Evolutionary conservation across 352 stramenopile genomes (phyloP).

Genomic region (Phytophthora citrophthora): DNA sequence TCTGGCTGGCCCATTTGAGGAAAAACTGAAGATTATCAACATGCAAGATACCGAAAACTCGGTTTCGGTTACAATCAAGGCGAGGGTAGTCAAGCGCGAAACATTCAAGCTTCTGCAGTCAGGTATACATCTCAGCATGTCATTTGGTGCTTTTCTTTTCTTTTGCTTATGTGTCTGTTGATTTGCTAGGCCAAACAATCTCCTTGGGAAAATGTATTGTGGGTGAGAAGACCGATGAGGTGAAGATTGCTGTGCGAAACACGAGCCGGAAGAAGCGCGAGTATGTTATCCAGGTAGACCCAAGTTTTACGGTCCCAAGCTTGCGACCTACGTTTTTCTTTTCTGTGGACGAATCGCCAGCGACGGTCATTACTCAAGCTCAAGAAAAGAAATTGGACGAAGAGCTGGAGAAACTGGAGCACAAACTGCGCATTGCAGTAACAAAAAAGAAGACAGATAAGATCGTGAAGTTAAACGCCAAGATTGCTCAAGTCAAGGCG

Average conservation of each 20-base stretch:
- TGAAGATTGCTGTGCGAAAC: constrained; percentile 89
- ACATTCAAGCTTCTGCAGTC: constrained; percentile 91
- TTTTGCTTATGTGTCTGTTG: constrained; percentile 7
- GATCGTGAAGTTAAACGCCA: constrained; percentile 84
- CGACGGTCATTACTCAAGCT: constrained; percentile 85
- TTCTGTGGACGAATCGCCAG: constrained; percentile 81
- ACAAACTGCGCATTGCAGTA: constrained; percentile 88
- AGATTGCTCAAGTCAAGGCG: constrained; percentile 83
- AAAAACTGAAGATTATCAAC: constrained; percentile 91
- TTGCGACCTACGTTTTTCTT: constrained; percentile 87
- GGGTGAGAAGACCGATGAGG: constrained; percentile 81
- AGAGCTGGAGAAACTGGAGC: constrained; percentile 90
- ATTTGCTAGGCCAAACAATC: constrained; percentile 71
- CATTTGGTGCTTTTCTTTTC: neutral
- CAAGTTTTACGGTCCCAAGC: constrained; percentile 63
- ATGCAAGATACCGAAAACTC: constrained; percentile 91
- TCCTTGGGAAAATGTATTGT: constrained; percentile 86
- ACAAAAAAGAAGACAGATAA: constrained; percentile 93
- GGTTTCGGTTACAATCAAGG: constrained; percentile 89
- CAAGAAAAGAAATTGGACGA: constrained; percentile 92
- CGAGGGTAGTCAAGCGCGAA: constrained; percentile 88
- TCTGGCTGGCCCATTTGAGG: constrained; percentile 86
- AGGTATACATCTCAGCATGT: constrained; percentile 42
- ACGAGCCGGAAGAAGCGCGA: constrained; percentile 89
- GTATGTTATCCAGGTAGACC: constrained; percentile 88